phyloP scores from a whole-genome alignment of 2,329 filamentous ascomycete genomes.

The Chaetomiaceae sp. region DNA sequence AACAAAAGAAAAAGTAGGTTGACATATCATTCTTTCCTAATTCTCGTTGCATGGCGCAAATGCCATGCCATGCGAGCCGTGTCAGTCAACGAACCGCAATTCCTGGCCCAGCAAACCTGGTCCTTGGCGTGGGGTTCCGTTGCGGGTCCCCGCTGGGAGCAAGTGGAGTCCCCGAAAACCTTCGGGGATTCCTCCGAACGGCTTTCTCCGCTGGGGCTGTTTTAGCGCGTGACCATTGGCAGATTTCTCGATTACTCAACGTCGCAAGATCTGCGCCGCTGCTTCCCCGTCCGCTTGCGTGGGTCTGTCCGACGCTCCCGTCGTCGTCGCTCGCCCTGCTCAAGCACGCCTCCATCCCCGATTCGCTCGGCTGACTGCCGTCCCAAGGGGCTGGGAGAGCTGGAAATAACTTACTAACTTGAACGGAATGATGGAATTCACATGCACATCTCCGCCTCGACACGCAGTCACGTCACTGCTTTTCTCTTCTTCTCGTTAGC shows the following conservation, averaged over 20 bases:
- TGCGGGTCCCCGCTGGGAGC: neutral
- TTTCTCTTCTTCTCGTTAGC: too few relatives aligned
- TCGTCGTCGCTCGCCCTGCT: too few relatives aligned
- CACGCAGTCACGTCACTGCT: too few relatives aligned
- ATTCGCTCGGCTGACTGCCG: neutral
- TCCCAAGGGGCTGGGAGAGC: neutral
- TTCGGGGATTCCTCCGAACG: conserved; percentile 5
- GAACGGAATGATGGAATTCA: conserved; percentile 1
- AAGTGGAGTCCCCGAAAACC: conserved; percentile 7
- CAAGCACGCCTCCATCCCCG: conserved; percentile 1
- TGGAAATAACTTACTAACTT: too few relatives aligned
- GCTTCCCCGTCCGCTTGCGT: neutral
- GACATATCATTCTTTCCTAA: too few relatives aligned
- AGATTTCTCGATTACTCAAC: neutral
- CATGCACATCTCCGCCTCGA: too few relatives aligned
- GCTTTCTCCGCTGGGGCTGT: neutral
- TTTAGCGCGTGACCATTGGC: neutral
- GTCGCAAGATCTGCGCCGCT: conserved; percentile 1
- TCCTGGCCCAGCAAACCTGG: neutral
- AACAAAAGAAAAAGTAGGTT: too few relatives aligned
- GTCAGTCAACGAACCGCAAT: too few relatives aligned
- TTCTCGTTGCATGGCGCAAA: too few relatives aligned
- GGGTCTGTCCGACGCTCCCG: too few relatives aligned
- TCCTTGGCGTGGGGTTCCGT: conserved; percentile 14
- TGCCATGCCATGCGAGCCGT: too few relatives aligned